Conservation (phyloP, 176 grass and related monocot species). For the Aegilops sharonensis region DNA sequence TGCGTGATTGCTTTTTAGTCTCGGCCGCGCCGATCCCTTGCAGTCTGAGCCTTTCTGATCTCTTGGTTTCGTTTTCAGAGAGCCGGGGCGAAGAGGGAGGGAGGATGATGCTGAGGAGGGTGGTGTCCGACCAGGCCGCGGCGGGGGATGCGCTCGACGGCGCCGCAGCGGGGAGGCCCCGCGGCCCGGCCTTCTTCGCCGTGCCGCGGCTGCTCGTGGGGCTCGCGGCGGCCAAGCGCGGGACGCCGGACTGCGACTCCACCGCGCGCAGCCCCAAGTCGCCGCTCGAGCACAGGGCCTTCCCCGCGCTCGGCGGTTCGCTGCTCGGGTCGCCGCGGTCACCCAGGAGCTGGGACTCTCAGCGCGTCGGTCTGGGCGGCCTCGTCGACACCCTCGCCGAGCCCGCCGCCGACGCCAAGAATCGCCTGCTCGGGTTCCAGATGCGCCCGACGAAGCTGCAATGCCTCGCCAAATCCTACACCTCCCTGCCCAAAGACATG, state of each 20-base stretch:
- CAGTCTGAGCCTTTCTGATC: neutral
- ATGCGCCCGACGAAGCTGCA: constrained; percentile 21
- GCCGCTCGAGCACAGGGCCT: constrained; percentile 73
- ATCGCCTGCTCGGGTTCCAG: constrained; percentile 29
- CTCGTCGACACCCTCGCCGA: constrained; percentile 61
- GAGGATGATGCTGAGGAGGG: constrained; percentile 45
- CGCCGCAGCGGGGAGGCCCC: constrained; percentile 20
- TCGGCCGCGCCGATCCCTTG: neutral
- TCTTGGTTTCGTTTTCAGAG: constrained; percentile 3
- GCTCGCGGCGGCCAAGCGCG: constrained; percentile 40
- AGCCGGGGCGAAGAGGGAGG: neutral
- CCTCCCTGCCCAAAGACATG: constrained; percentile 54
- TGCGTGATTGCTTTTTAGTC: neutral
- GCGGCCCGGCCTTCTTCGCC: constrained; percentile 47
- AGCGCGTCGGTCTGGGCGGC: constrained; percentile 58
- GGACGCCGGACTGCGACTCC: constrained; percentile 46
- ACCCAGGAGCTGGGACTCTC: constrained; percentile 71
- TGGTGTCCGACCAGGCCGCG: constrained; percentile 32
- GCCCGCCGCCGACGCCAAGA: constrained; percentile 22
- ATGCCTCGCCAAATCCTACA: constrained; percentile 1
- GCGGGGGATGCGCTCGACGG: constrained; percentile 30
- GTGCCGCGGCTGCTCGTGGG: constrained; percentile 66
- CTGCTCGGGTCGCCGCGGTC: constrained; percentile 48
- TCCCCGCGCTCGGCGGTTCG: constrained; percentile 36
- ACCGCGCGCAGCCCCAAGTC: constrained; percentile 76